Evolutionary conservation across 768 basidiomycete genomes (phyloP).

Genomic region (Sarcodon aspratus): DNA sequence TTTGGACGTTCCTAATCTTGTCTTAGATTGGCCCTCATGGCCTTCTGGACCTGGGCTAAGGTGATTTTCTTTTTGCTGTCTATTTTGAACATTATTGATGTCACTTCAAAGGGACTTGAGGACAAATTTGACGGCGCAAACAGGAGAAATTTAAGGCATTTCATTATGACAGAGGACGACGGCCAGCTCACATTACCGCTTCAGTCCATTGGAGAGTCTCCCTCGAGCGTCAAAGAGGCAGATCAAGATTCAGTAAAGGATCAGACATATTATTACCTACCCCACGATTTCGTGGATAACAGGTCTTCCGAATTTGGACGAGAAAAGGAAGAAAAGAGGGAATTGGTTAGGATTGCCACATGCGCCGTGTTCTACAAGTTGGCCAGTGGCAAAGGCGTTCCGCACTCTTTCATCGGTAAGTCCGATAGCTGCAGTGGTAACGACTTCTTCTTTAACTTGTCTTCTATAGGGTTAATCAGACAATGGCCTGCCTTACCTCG

Average conservation of each 20-base stretch:
- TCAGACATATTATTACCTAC: slow-evolving; percentile 13
- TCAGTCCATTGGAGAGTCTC: not conserved
- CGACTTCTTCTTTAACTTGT: too few relatives aligned
- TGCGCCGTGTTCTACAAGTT: slow-evolving; percentile 51
- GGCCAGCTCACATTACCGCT: not conserved
- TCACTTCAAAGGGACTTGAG: slow-evolving; percentile 32
- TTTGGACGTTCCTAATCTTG: too few relatives aligned
- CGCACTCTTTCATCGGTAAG: slow-evolving; percentile 42
- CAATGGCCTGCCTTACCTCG: slow-evolving; percentile 63
- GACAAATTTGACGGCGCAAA: slow-evolving; percentile 48
- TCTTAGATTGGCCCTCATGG: slow-evolving; percentile 27
- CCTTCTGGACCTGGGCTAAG: slow-evolving; percentile 64
- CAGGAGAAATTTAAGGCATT: slow-evolving; percentile 40
- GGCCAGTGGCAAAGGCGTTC: slow-evolving; percentile 40
- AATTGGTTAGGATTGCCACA: slow-evolving; percentile 32
- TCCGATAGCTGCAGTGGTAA: too few relatives aligned
- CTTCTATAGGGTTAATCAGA: slow-evolving; percentile 31
- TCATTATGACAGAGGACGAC: slow-evolving; percentile 31
- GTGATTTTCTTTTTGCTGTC: slow-evolving; percentile 7
- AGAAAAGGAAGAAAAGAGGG: slow-evolving; percentile 10
- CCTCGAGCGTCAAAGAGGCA: not conserved
- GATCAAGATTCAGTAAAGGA: not conserved
- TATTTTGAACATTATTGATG: not conserved
- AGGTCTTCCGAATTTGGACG: not conserved
- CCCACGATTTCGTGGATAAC: not conserved